These are phyloP conservation scores for Lineolata rhizophorae DNA, from an alignment of 495 filamentous ascomycete species.

Conservation along the genomic window DNA sequence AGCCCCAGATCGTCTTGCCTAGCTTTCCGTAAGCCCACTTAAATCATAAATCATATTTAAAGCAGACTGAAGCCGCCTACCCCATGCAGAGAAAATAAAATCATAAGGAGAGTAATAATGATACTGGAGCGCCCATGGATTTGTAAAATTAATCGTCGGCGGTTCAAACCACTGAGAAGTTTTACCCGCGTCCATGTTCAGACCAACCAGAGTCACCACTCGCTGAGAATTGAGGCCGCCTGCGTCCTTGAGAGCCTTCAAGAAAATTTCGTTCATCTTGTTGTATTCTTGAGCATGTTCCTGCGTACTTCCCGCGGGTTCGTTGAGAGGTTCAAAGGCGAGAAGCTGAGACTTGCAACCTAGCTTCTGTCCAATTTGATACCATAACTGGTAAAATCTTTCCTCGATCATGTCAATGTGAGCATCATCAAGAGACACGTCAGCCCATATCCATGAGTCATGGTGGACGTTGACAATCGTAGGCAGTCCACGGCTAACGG, in stretches of 20 bases:
- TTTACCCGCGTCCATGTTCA: slow-evolving; percentile 27
- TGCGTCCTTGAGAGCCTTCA: slow-evolving; percentile 29
- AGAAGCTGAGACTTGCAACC: slow-evolving; percentile 30
- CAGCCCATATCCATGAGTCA: slow-evolving; percentile 37
- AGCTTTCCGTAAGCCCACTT: too few species aligned
- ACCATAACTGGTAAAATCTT: slow-evolving; percentile 33
- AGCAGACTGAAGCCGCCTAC: too few species aligned
- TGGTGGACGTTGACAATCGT: slow-evolving; percentile 38
- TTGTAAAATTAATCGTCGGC: slow-evolving; percentile 23
- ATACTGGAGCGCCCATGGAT: slow-evolving; percentile 40
- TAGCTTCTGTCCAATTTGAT: slow-evolving; percentile 33
- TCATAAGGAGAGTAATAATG: slow-evolving; percentile 41
- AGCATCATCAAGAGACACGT: slow-evolving; percentile 23
- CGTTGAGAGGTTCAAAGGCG: slow-evolving; percentile 41
- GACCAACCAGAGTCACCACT: slow-evolving; percentile 33
- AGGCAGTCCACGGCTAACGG: slow-evolving; percentile 27
- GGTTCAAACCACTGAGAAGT: slow-evolving; percentile 31
- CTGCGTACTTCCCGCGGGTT: slow-evolving; percentile 28
- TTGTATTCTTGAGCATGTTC: slow-evolving; percentile 30
- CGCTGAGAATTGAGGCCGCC: slow-evolving; percentile 33
- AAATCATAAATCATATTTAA: too few species aligned
- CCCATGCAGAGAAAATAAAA: slow-evolving; percentile 31
- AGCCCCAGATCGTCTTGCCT: slow-evolving; percentile 40
- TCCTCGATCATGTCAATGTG: slow-evolving; percentile 33
- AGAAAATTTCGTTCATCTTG: slow-evolving; percentile 33